These are phyloP conservation scores for Clonostachys rosea DNA, from an alignment of 2,329 filamentous ascomycete species.

Conservation along the genomic window DNA sequence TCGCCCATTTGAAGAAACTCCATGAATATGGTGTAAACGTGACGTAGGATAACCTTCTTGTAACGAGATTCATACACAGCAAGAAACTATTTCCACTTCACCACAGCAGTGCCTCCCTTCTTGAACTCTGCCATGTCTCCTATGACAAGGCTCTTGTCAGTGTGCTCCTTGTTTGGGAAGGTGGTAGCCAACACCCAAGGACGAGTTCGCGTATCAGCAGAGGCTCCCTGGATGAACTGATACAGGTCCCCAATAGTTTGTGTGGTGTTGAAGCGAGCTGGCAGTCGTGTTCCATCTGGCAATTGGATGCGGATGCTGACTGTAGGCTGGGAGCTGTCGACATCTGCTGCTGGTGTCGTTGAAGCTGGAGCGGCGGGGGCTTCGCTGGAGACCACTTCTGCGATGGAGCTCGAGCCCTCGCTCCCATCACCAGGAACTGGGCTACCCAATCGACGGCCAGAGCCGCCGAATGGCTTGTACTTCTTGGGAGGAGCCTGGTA, in stretches of 20 bases:
- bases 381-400: not conserved
- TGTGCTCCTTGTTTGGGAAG: slow-evolving; percentile 78
- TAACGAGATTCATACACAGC: too few species aligned
- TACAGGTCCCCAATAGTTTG: slow-evolving; percentile 78
- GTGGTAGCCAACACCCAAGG: slow-evolving; percentile 75
- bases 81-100: slow-evolving; percentile 44
- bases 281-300: slow-evolving; percentile 70
- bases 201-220: slow-evolving; percentile 49
- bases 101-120: slow-evolving; percentile 59
- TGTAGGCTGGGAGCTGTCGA: slow-evolving; percentile 64
- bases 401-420: slow-evolving; percentile 3
- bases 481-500: slow-evolving; percentile 70
- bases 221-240: slow-evolving; percentile 64
- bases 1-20: too few species aligned
- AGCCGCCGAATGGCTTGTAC: slow-evolving; percentile 71
- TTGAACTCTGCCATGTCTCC: slow-evolving; percentile 62
- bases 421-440: slow-evolving; percentile 60
- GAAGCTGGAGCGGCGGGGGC: slow-evolving; percentile 14
- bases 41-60: too few species aligned
- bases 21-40: too few species aligned
- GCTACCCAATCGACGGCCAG: slow-evolving; percentile 70
- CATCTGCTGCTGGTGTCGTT: slow-evolving; percentile 11
- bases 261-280: slow-evolving; percentile 77
- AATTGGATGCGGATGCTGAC: slow-evolving; percentile 73
- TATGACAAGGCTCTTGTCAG: slow-evolving; percentile 56